Base-by-base conservation (phyloP, 768 basidiomycete species). In the Lactarius sanguifluus region DNA sequence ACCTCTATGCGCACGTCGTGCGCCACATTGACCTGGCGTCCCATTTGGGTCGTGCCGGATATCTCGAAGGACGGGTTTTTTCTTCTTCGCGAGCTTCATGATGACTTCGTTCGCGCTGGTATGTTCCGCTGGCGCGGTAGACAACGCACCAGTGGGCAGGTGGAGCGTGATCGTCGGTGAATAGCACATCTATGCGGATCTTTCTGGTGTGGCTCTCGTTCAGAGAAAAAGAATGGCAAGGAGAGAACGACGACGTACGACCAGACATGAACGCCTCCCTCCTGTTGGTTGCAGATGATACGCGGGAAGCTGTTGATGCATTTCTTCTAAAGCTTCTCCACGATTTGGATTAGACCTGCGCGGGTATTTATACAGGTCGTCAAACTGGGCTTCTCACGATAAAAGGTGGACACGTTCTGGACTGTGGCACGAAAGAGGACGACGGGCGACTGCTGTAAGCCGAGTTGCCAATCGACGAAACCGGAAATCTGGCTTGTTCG, bases 261-360 rank as follows among this genome's bases (percentile, higher is more conserved):
- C 94, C 94, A 95, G 61, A 95, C 91, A 75, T 95, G 93, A 5
- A 93, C 87, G 3, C 91, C 91, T 0, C 90, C 91, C 71, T 92
- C 91, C 62, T 92, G 90, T 59, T 81, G 84, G 65, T 89, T 88
- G 79, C 94, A 95, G 62, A 96, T 94, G 65, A 95, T 85, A 67
- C 88, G 87, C 81, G 43, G 84, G 72, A 94, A 91, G 75, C 87
- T 88, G 74, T 94, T 85, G 64, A 92, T 86, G 70, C 90, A 93
- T 80, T 81, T 87, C 76, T 92, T 93, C 75, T 94, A 89, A 23
- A 94, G 78, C 71, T 90, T 93, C 73, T 93, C 92, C 25, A 94
- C 80, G 0, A 90, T 83, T 76, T 94, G 92, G 8, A 92, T 85
- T 54, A 94, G 86, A 54, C 85, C 92, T 94, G 25, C 6, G 47